Percentiles rank a stretch among this genome's conserved stretches.
Evolutionary conservation across 139 green algal genomes (phyloP).

Genomic region (Trebouxia sp.): DNA sequence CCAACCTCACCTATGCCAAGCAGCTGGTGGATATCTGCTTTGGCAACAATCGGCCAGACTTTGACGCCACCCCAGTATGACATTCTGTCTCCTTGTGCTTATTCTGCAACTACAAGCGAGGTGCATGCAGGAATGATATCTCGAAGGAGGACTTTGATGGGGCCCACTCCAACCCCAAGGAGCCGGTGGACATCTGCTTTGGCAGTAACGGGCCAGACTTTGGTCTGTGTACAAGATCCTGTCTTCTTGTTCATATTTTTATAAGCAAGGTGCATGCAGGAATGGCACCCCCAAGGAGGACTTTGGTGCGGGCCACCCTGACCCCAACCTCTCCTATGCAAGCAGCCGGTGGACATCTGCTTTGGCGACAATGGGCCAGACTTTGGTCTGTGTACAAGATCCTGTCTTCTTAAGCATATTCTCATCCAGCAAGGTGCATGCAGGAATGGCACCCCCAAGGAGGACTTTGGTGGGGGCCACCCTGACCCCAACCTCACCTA

Average conservation of each 20-base stretch:
- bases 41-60: slow-evolving; percentile 66
- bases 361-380: slow-evolving; percentile 67
- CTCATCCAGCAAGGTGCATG: too few relatives aligned
- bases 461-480: slow-evolving; percentile 96
- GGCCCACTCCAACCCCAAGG: slow-evolving; percentile 96
- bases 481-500: slow-evolving; percentile 99
- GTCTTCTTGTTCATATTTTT: too few relatives aligned
- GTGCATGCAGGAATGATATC: slow-evolving; percentile 52
- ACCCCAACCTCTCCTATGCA: slow-evolving; percentile 99
- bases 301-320: slow-evolving; percentile 96
- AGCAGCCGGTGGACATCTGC: slow-evolving; percentile 91
- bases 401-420: too few relatives aligned
- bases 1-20: slow-evolving; percentile 98
- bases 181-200: slow-evolving; percentile 88
- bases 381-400: too few relatives aligned
- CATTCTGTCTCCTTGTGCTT: too few relatives aligned
- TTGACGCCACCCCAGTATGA: slow-evolving; percentile 86
- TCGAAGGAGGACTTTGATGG: slow-evolving; percentile 90
- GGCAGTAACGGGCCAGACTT: slow-evolving; percentile 72
- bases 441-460: slow-evolving; percentile 66
- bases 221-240: too few relatives aligned
- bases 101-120: too few relatives aligned
- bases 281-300: slow-evolving; percentile 77
- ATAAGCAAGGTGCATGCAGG: too few relatives aligned
- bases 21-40: slow-evolving; percentile 91